Conservation (phyloP, 1,284 basidiomycete genomes). For the Apiotrichum sp. region DNA sequence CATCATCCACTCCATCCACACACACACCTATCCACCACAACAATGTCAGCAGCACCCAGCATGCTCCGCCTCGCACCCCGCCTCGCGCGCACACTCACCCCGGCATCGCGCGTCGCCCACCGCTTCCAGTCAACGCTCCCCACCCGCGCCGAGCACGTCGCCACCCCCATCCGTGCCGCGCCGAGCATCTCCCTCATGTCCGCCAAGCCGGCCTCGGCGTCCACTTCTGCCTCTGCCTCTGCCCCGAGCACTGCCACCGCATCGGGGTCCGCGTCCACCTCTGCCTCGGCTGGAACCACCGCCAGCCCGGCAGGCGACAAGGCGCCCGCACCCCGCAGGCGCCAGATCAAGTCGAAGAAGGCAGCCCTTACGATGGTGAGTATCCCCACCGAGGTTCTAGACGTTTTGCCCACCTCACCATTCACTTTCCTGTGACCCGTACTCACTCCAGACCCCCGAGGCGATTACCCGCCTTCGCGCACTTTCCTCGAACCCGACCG, state of each 20-base stretch:
- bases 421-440: background rate
- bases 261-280: background rate
- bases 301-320: constrained; percentile 4
- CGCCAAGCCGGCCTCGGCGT: background rate
- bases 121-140: constrained; percentile 4
- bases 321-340: constrained; percentile 15
- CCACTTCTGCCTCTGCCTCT: constrained; percentile 2
- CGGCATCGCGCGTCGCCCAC: background rate
- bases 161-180: constrained; percentile 9
- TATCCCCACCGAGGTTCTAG: background rate
- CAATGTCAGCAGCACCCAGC: background rate
- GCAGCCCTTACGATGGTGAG: constrained; percentile 72
- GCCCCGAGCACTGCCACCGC: background rate
- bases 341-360: constrained; percentile 61
- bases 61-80: constrained; percentile 2
- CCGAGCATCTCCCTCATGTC: constrained; percentile 6
- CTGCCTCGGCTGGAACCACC: background rate
- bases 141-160: constrained; percentile 8
- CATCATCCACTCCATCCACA: no score
- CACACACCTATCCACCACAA: background rate
- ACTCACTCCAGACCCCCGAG: constrained; percentile 60
- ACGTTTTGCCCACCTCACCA: no score
- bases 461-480: constrained; percentile 68
- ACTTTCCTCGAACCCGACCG: constrained; percentile 52
- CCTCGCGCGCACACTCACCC: background rate